Conservation (phyloP, 2,329 filamentous ascomycete genomes). For the Aaosphaeria pasadenensis region DNA sequence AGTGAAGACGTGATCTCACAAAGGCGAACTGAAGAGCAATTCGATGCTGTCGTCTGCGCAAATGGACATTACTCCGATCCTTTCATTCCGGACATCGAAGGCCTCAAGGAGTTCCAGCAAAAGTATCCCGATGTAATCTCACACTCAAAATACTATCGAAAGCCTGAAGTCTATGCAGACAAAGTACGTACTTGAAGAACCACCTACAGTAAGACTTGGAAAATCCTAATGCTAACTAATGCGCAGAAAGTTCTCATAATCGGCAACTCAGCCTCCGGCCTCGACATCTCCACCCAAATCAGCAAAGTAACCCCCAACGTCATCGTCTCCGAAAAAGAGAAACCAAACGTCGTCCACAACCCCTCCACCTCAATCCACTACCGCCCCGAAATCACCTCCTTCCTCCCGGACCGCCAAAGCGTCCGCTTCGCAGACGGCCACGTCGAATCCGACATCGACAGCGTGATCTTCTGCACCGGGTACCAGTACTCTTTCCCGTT, state of each 20-base stretch:
- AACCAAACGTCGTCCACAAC: constrained; percentile 62
- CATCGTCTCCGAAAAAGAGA: constrained; percentile 55
- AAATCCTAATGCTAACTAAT: background rate
- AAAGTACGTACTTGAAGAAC: constrained; percentile 40
- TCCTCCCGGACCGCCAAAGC: constrained; percentile 56
- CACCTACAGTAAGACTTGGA: too few relatives aligned
- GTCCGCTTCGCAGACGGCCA: constrained; percentile 66
- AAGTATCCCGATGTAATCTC: constrained; percentile 38
- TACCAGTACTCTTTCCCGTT: constrained; percentile 87
- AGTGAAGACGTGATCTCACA: constrained; percentile 38
- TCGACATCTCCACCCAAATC: constrained; percentile 81
- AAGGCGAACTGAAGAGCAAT: constrained; percentile 46
- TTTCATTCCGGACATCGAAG: constrained; percentile 41
- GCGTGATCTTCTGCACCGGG: constrained; percentile 82
- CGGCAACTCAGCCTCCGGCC: constrained; percentile 78
- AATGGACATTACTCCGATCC: constrained; percentile 49
- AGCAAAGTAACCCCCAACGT: constrained; percentile 46
- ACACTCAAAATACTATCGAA: constrained; percentile 74
- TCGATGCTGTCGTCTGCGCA: constrained; percentile 50
- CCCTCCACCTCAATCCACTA: constrained; percentile 48
- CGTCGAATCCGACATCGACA: constrained; percentile 67
- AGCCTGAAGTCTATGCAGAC: constrained; percentile 57
- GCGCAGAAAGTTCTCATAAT: constrained; percentile 71
- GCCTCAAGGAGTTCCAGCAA: constrained; percentile 40
- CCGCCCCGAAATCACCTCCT: constrained; percentile 51